Evolutionary conservation across 371 early-diverging fungal genomes (phyloP).

Genomic region (Mitosporidium daphniae): DNA sequence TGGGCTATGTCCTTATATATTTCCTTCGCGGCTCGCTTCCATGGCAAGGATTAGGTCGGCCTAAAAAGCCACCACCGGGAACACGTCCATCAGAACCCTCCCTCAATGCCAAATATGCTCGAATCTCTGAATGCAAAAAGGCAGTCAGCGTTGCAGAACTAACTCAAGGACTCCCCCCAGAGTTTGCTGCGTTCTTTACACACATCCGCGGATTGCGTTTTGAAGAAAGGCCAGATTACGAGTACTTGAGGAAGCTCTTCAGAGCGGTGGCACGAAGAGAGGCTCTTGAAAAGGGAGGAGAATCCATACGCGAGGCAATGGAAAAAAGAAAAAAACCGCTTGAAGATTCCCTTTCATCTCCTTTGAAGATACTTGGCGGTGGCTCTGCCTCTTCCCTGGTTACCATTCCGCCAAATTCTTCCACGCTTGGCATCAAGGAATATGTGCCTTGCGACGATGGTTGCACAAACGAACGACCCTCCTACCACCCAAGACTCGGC

Average conservation of each 20-base stretch:
- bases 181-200: slow-evolving; percentile 76
- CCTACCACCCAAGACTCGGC: too few relatives aligned
- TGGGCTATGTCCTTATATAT: slow-evolving; percentile 96
- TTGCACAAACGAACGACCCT: too few relatives aligned
- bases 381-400: too few relatives aligned
- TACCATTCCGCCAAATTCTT: too few relatives aligned
- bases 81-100: slow-evolving; percentile 77
- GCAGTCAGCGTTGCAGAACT: slow-evolving; percentile 1
- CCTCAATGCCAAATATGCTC: not conserved
- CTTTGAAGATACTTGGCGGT: too few relatives aligned
- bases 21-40: slow-evolving; percentile 89
- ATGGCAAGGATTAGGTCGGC: slow-evolving; percentile 98
- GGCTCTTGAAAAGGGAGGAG: slow-evolving; percentile 9
- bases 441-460: too few relatives aligned
- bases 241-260: slow-evolving; percentile 73
- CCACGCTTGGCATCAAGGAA: too few relatives aligned
- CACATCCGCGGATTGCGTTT: slow-evolving; percentile 79
- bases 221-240: slow-evolving; percentile 94
- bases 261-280: slow-evolving; percentile 67
- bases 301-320: slow-evolving; percentile 6
- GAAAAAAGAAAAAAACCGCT: too few relatives aligned
- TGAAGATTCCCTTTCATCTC: too few relatives aligned
- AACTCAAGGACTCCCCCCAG: slow-evolving; percentile 37
- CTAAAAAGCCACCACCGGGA: slow-evolving; percentile 82
- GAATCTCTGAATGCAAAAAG: not conserved